Evolutionary conservation across 2,329 filamentous ascomycete species (phyloP), one percentile per base, ranked within the genome.

Genomic region (Nakataea oryzae): DNA sequence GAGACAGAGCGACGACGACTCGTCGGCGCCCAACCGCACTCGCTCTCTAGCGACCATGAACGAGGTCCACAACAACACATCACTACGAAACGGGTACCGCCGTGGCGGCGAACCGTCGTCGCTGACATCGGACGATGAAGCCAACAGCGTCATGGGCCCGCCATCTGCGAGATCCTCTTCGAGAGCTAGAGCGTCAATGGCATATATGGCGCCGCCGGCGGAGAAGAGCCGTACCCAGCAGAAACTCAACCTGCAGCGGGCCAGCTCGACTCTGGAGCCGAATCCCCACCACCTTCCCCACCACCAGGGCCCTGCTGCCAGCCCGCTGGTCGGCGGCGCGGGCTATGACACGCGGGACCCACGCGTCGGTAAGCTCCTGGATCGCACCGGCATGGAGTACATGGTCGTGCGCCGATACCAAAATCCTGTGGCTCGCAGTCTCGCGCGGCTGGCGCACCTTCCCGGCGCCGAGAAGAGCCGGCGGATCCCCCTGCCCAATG

Each of bases 201-300:
- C 34, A 13, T 60, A 54, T 65, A 77, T 68, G 24, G 74, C 74
- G 1, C 75, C 75, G 1, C 72, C 78, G 0, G 79, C 80, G 1
- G 81, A 85, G 63, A 80, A 83, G 66, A 89, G 86, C 61, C 81
- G 88, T 17, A 90, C 87, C 1, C 87, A 91, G 73, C 87, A 91
- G 71, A 91, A 91, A 69, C 77, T 91, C 17, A 87, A 90, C 74
- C 79, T 91, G 1, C 87, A 91, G 69, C 82, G 88, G 50, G 88
- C 87, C 32, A 89, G 86, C 69, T 90, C 87, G 3, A 84, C 83
- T 66, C 86, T 91, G 58, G 88, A 91, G 67, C 85, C 85, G 0
- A 76, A 50, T 13, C 41, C 41, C 41, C 56, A 55, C 30, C 54
- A 61, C 27, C 34, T 86, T 75, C 69, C 66, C 66, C 70, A 70